Evolutionary conservation across 305 asterid species (phyloP).

Genomic region (Solanum aculeatissimum): DNA sequence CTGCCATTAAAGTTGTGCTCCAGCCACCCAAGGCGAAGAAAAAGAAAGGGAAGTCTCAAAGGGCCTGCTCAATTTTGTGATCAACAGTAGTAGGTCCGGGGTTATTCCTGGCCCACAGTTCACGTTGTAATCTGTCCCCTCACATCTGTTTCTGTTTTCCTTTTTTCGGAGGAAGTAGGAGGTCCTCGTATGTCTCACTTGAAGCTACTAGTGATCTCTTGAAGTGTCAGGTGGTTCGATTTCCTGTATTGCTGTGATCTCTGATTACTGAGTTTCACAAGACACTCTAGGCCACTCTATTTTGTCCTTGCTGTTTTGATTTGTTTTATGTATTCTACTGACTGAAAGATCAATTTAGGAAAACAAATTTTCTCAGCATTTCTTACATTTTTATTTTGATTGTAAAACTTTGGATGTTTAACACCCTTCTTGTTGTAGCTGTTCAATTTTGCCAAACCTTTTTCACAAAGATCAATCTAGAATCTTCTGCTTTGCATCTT

Average conservation of each 20-base stretch:
- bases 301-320: slow-evolving; percentile 1
- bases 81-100: neutral
- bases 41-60: slow-evolving; percentile 14
- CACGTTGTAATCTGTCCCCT: neutral
- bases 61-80: slow-evolving; percentile 16
- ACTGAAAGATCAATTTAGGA: slow-evolving; percentile 5
- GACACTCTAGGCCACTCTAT: neutral
- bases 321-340: neutral
- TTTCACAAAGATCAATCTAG: neutral
- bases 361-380: slow-evolving; percentile 4
- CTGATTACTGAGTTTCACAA: neutral
- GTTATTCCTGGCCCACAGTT: neutral
- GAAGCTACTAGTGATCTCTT: neutral
- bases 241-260: neutral
- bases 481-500: neutral
- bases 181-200: neutral
- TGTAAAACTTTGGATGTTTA: neutral
- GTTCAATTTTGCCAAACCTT: neutral
- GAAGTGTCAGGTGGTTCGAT: neutral
- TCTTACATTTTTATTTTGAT: neutral
- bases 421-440: neutral
- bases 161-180: neutral
- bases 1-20: slow-evolving; percentile 20
- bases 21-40: slow-evolving; percentile 20
- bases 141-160: neutral